A percentile compares a stretch with the other conserved stretches of the same genome.
Evolutionary conservation across 345 rosid species (phyloP).

Genomic region (Euclidium syriacum): DNA sequence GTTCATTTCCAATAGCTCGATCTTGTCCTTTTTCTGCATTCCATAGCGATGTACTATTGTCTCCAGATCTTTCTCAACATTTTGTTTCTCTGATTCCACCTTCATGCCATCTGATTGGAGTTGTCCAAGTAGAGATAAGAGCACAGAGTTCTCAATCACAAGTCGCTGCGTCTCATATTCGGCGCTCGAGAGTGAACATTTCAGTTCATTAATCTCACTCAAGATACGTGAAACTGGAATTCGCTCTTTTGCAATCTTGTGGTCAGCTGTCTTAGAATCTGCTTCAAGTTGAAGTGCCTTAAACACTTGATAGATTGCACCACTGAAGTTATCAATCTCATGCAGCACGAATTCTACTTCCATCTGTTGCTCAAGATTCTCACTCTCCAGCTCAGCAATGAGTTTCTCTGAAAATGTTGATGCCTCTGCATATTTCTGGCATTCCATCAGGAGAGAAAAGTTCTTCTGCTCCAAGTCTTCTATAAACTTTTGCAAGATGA

Average conservation of each 20-base stretch:
- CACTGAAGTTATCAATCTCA: conserved; percentile 58
- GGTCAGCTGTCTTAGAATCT: conserved; percentile 23
- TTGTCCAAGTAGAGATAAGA: conserved; percentile 51
- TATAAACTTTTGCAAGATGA: conserved; percentile 66
- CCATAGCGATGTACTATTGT: conserved; percentile 27
- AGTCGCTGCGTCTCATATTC: conserved; percentile 61
- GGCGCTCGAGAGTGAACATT: conserved; percentile 40
- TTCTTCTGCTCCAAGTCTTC: conserved; percentile 78
- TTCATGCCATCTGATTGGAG: conserved; percentile 49
- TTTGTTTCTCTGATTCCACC: conserved; percentile 44
- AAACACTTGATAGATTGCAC: conserved; percentile 55
- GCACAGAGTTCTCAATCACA: conserved; percentile 69
- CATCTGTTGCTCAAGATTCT: conserved; percentile 73
- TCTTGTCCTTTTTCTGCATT: conserved; percentile 43
- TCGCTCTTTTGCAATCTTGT: conserved; percentile 36
- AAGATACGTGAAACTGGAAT: conserved; percentile 50
- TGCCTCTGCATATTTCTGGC: conserved; percentile 64
- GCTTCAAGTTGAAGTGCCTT: conserved; percentile 61
- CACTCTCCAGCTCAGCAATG: conserved; percentile 66
- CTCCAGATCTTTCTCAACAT: conserved; percentile 43
- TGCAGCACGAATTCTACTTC: conserved; percentile 63
- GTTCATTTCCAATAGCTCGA: conserved; percentile 58
- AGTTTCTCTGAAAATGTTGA: conserved; percentile 65
- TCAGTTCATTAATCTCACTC: conserved; percentile 49
- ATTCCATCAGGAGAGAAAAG: conserved; percentile 57